A percentile compares a stretch with the other conserved stretches of the same genome.
These are phyloP conservation scores for Populus euphratica DNA, from an alignment of 345 rosid species.

Conservation along the genomic window DNA sequence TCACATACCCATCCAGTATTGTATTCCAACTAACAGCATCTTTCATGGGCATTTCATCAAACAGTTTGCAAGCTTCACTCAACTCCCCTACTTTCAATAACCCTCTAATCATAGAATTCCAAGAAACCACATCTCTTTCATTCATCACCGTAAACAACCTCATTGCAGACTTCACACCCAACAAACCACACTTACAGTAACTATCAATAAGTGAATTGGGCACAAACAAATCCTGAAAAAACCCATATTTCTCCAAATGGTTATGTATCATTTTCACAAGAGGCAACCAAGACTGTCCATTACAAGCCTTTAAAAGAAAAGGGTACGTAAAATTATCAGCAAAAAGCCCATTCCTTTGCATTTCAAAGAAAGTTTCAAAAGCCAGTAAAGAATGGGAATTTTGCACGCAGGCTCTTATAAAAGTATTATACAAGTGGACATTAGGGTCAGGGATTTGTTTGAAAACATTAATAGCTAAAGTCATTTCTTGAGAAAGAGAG, in stretches of 20 bases:
- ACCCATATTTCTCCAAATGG: slow-evolving; percentile 61
- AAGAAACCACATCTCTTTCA: slow-evolving; percentile 62
- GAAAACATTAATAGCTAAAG: slow-evolving; percentile 57
- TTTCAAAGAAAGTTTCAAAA: slow-evolving; percentile 53
- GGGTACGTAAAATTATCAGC: slow-evolving; percentile 83
- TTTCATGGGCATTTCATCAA: slow-evolving; percentile 72
- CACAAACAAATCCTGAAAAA: slow-evolving; percentile 65
- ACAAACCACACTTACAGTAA: slow-evolving; percentile 63
- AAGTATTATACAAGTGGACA: slow-evolving; percentile 55
- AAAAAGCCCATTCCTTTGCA: slow-evolving; percentile 53
- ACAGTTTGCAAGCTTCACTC: slow-evolving; percentile 52
- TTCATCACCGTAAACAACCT: slow-evolving; percentile 54
- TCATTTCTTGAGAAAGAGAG: slow-evolving; percentile 55
- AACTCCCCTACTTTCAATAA: slow-evolving; percentile 51
- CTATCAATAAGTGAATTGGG: slow-evolving; percentile 84
- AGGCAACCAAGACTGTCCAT: slow-evolving; percentile 43
- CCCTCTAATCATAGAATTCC: slow-evolving; percentile 81
- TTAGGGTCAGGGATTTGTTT: slow-evolving; percentile 51
- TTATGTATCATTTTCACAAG: slow-evolving; percentile 70
- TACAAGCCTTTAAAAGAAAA: slow-evolving; percentile 69
- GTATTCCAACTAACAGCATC: slow-evolving; percentile 83
- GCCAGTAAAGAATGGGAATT: slow-evolving; percentile 52
- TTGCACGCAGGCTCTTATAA: slow-evolving; percentile 62
- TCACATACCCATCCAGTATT: slow-evolving; percentile 71
- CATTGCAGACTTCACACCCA: slow-evolving; percentile 58